A percentile compares a stretch with the other conserved stretches of the same genome.
Conservation (phyloP, 257 asterid species). For the Scutellaria galericulata region DNA sequence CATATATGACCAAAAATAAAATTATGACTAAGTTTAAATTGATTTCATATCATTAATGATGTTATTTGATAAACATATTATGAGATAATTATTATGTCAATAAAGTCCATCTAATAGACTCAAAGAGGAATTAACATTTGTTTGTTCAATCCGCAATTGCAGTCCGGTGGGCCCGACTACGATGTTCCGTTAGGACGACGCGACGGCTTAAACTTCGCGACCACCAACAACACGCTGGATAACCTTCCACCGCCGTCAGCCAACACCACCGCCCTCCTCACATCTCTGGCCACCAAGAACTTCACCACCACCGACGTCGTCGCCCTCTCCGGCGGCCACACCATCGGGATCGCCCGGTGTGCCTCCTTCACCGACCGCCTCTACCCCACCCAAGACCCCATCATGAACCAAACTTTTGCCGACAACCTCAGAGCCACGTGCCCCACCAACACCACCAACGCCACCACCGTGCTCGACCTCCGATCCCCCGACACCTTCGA, state of each 20-base stretch:
- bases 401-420: conserved; percentile 62
- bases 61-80: no score
- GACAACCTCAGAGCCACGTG: no score
- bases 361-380: conserved; percentile 64
- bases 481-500: conserved; percentile 60
- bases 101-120: no score
- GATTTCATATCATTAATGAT: no score
- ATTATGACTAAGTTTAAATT: no score
- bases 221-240: conserved; percentile 44
- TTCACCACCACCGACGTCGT: conserved; percentile 62
- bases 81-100: no score
- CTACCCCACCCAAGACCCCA: conserved; percentile 70
- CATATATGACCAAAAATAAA: no score
- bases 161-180: no score
- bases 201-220: conserved; percentile 58
- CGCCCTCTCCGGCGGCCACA: conserved; percentile 86
- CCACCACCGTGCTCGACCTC: conserved; percentile 57
- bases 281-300: conserved; percentile 52
- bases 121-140: no score
- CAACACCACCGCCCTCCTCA: conserved; percentile 56
- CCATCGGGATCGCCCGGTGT: conserved; percentile 75
- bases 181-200: no score
- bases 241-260: conserved; percentile 63
- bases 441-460: conserved; percentile 48
- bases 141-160: no score